Percentiles rank a stretch among this genome's conserved stretches.
These are phyloP conservation scores for Lepidium africanum DNA, from an alignment of 345 rosid species.

Conservation along the genomic window DNA sequence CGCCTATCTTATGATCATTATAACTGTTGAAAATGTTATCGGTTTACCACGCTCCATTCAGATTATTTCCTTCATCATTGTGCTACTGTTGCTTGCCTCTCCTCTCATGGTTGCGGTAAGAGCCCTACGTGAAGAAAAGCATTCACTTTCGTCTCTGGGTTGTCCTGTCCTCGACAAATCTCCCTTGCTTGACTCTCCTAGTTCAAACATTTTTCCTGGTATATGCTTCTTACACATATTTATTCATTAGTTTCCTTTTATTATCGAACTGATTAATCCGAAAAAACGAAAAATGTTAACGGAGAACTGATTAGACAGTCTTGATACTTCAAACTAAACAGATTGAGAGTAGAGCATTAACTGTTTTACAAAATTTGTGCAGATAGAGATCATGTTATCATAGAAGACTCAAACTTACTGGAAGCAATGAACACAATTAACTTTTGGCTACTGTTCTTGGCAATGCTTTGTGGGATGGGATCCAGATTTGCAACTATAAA, in stretches of 20 bases:
- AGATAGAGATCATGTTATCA: constrained; percentile 19
- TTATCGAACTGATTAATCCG: no score
- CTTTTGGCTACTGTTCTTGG: constrained; percentile 76
- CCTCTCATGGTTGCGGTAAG: constrained; percentile 52
- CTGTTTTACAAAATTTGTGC: neutral
- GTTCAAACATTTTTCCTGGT: neutral
- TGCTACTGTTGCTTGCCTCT: constrained; percentile 47
- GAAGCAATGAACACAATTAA: constrained; percentile 51
- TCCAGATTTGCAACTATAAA: constrained; percentile 72
- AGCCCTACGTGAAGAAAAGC: constrained; percentile 45
- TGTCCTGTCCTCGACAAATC: constrained; percentile 7
- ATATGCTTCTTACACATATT: neutral
- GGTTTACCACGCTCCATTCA: constrained; percentile 44
- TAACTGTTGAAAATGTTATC: constrained; percentile 45
- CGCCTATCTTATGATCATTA: constrained; percentile 58
- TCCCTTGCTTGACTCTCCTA: constrained; percentile 9
- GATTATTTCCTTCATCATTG: constrained; percentile 34
- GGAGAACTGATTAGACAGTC: neutral
- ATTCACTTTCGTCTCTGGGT: neutral
- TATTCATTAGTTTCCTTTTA: neutral
- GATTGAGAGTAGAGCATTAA: neutral
- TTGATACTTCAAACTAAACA: neutral
- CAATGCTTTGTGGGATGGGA: constrained; percentile 77
- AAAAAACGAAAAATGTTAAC: neutral
- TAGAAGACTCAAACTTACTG: constrained; percentile 36